Evolutionary conservation across 805 yeast genomes (phyloP), one percentile per base, ranked within the genome.

Genomic region (Jamesozyma lodderae): DNA sequence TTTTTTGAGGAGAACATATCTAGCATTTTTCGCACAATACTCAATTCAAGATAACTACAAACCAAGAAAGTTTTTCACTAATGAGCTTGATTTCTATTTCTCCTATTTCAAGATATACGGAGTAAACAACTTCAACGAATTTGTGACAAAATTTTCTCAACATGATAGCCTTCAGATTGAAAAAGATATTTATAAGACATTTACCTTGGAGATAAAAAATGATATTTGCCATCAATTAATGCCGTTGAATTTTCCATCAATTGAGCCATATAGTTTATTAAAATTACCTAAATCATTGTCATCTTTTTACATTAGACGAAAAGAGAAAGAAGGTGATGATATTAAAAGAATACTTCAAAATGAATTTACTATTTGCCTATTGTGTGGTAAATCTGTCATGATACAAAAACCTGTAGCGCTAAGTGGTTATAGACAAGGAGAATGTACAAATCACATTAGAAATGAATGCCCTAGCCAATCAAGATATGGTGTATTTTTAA

Each of bases 341-440:
- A 17, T 61, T 55, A 49, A 68, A 66, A 22, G 69, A 14, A 65
- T 70, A 0, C 44, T 61, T 3, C 45, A 43, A 32, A 49, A 49
- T 26, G 94, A 88, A 46, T 92, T 95, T 0, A 95, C 94, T 0
- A 65, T 90, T 8, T 90, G 98, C 52, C 61, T 90, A 38, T 80
- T 79, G 44, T 92, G 98, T 61, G 92, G 87, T 1, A 61, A 64
- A 9, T 67, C 78, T 6, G 68, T 84, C 17, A 77, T 78, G 44
- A 62, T 78, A n/a, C 96, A 88, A 51, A 75, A 64, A 43, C 58
- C 66, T 29, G 72, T 77, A 14, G 40, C 51, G 7, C 23, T 48
- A 20, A 67, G 72, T 36, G 79, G 77, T 0, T 70, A 68, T 31
- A 58, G 60, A 4, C 59, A 64, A 15, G 97, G 97, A 0, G 85